Percentiles rank a stretch among this genome's conserved stretches.
Evolutionary conservation across 441 rosid genomes (phyloP).

Genomic region (Corymbia citriodora): DNA sequence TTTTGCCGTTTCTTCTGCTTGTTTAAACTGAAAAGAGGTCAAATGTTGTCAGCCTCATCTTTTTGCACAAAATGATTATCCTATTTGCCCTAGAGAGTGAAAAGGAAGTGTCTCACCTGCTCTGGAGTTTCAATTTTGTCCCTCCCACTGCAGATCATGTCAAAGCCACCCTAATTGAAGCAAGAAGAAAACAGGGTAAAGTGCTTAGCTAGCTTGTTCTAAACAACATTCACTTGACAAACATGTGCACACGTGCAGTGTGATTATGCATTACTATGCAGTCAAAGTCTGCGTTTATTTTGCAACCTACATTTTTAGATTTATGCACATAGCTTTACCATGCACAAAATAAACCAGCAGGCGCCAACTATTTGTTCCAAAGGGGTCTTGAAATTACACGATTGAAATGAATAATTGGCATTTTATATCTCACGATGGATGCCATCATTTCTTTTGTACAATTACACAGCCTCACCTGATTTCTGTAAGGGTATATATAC

Average conservation of each 20-base stretch:
- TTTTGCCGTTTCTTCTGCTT: slow-evolving; percentile 88
- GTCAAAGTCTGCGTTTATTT: not conserved
- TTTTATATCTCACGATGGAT: not conserved
- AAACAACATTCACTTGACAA: not conserved
- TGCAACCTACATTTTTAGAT: not conserved
- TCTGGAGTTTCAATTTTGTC: slow-evolving; percentile 99
- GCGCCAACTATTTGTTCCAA: not conserved
- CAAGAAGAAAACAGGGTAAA: not conserved
- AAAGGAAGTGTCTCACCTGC: slow-evolving; percentile 46
- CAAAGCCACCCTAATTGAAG: slow-evolving; percentile 83
- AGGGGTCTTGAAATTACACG: not conserved
- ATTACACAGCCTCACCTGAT: slow-evolving; percentile 48
- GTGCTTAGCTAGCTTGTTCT: not conserved
- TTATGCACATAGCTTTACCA: not conserved
- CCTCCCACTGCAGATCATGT: slow-evolving; percentile 99
- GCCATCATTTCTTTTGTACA: not conserved
- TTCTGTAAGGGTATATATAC: slow-evolving; percentile 73
- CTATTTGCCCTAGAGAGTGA: not conserved
- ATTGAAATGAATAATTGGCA: not conserved
- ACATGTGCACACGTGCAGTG: accelerated
- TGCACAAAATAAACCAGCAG: not conserved
- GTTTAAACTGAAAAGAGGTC: slow-evolving; percentile 61
- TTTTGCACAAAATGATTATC: not conserved
- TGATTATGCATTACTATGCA: not conserved
- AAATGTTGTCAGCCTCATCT: not conserved